A percentile compares a stretch with the other conserved stretches of the same genome.
Evolutionary conservation across 192 early-diverging fungal species (phyloP).

Genomic region (Podila verticillata): DNA sequence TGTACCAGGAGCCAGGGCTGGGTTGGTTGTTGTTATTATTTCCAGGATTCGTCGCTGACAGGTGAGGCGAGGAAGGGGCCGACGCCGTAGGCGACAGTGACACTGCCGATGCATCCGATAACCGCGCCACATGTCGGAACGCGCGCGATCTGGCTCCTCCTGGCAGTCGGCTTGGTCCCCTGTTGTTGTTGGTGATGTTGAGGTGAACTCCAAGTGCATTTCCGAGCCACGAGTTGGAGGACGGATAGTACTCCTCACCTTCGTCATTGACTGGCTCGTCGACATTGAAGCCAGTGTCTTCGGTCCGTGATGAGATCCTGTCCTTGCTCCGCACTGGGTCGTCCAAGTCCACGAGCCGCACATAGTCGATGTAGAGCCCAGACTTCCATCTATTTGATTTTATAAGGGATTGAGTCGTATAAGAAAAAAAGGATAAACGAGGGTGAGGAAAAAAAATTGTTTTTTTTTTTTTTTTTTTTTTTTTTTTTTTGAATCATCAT

Average conservation of each 20-base stretch:
- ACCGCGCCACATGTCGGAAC: slow-evolving; percentile 3
- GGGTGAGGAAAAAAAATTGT: too few relatives aligned
- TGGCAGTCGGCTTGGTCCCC: not conserved
- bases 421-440: too few relatives aligned
- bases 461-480: too few relatives aligned
- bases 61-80: not conserved
- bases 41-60: not conserved
- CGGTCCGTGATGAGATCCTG: not conserved
- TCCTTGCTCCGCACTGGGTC: slow-evolving; percentile 23
- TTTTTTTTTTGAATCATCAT: not conserved
- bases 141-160: slow-evolving; percentile 9
- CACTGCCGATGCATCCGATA: slow-evolving; percentile 14
- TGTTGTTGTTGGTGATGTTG: not conserved
- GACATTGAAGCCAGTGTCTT: not conserved
- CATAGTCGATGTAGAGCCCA: slow-evolving; percentile 39
- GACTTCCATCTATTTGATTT: slow-evolving; percentile 39
- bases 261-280: slow-evolving; percentile 36
- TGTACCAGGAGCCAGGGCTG: slow-evolving; percentile 19
- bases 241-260: slow-evolving; percentile 40
- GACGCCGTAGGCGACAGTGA: not conserved
- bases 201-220: slow-evolving; percentile 6
- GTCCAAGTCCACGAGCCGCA: slow-evolving; percentile 32
- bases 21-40: not conserved
- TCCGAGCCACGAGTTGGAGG: slow-evolving; percentile 4
- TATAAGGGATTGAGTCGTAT: too few relatives aligned